phyloP scores from a whole-genome alignment of 2,329 filamentous ascomycete genomes.

The Rhynchosporium agropyri region DNA sequence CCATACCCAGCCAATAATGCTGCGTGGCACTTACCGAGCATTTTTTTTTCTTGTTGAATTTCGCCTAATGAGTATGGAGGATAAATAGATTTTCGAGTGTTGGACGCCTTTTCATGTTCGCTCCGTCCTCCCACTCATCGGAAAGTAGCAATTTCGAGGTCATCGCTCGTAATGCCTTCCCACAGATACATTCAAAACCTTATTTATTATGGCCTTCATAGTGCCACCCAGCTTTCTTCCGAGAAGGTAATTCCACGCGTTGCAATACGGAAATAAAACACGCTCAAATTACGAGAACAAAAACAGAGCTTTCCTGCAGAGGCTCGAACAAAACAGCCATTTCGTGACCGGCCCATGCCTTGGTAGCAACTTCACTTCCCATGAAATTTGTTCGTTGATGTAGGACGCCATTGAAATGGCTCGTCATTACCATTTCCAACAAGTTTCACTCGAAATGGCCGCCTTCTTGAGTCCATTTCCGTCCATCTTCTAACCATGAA shows the following conservation, averaged over 20 bases:
- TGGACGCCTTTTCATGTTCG: slow-evolving; percentile 12
- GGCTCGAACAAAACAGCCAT: slow-evolving; percentile 13
- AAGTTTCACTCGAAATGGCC: slow-evolving; percentile 21
- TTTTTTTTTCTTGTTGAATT: no score
- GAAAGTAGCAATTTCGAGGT: slow-evolving; percentile 11
- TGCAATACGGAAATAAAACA: slow-evolving; percentile 21
- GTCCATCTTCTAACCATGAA: slow-evolving; percentile 22
- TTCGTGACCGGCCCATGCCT: not conserved
- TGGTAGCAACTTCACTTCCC: not conserved
- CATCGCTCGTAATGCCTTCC: slow-evolving; percentile 11
- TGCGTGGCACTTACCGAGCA: slow-evolving; percentile 2
- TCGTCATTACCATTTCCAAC: not conserved
- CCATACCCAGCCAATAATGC: slow-evolving; percentile 15
- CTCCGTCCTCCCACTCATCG: slow-evolving; percentile 18
- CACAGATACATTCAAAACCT: not conserved
- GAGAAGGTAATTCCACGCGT: slow-evolving; percentile 19
- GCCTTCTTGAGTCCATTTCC: slow-evolving; percentile 23
- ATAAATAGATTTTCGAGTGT: slow-evolving; percentile 15
- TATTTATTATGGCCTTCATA: slow-evolving; percentile 10
- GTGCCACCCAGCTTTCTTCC: not conserved
- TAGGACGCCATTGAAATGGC: not conserved
- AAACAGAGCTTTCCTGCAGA: slow-evolving; percentile 12
- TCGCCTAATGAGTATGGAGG: no score
- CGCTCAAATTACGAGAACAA: slow-evolving; percentile 9
- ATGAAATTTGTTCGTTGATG: not conserved